These are phyloP conservation scores for Elaeagnus macrophylla DNA, from an alignment of 306 rosid species.

Conservation along the genomic window DNA sequence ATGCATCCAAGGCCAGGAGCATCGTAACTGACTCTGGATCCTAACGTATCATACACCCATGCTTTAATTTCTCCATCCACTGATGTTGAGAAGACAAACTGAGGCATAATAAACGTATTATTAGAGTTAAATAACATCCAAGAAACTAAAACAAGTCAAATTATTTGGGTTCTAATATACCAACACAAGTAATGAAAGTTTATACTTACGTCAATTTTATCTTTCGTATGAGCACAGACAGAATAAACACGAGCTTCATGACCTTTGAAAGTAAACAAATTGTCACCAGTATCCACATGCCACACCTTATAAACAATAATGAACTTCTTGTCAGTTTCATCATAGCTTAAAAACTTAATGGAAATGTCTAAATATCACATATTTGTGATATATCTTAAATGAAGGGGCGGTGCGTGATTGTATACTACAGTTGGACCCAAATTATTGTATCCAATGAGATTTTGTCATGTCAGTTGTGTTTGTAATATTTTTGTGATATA, in stretches of 20 bases:
- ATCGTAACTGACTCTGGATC: constrained; percentile 61
- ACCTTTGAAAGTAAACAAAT: constrained; percentile 51
- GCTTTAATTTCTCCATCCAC: constrained; percentile 73
- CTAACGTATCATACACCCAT: constrained; percentile 67
- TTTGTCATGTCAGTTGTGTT: no score
- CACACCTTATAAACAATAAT: constrained; percentile 45
- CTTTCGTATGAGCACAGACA: constrained; percentile 57
- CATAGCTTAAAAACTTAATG: constrained; percentile 10
- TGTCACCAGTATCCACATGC: constrained; percentile 57
- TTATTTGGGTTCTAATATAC: no score
- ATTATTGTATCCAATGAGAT: no score
- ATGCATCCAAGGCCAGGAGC: constrained; percentile 77
- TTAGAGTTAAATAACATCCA: no score
- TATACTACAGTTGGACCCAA: no score
- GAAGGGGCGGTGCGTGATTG: no score
- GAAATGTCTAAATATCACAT: not conserved
- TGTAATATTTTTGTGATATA: no score
- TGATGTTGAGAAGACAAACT: constrained; percentile 73
- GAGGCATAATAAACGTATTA: no score
- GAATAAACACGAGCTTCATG: constrained; percentile 74
- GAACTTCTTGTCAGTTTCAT: constrained; percentile 16
- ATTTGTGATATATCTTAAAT: no score
- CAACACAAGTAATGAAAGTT: no score
- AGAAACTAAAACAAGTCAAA: no score
- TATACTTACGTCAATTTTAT: constrained; percentile 55